Conservation (phyloP, 1,139 yeast species). For the Protomyces inundatus region DNA sequence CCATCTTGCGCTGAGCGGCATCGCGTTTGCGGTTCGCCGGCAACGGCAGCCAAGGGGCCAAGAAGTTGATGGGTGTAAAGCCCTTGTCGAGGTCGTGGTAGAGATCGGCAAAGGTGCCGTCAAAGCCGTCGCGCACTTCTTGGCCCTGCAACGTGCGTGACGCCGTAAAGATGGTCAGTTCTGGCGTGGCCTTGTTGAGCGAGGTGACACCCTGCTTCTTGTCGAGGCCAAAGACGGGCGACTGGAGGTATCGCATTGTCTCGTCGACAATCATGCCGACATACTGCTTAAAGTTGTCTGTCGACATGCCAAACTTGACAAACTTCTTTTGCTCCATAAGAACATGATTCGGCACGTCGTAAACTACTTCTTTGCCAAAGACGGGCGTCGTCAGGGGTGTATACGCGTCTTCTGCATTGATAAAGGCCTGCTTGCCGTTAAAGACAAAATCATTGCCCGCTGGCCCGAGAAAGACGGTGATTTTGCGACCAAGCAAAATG, state of each 20-base stretch:
- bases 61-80: slow-evolving; percentile 92
- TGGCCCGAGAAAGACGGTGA: slow-evolving; percentile 96
- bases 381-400: slow-evolving; percentile 94
- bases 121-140: slow-evolving; percentile 79
- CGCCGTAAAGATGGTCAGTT: slow-evolving; percentile 93
- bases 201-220: slow-evolving; percentile 52
- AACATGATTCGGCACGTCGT: slow-evolving; percentile 89
- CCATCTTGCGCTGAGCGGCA: slow-evolving; percentile 74
- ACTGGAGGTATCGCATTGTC: slow-evolving; percentile 57
- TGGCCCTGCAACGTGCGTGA: slow-evolving; percentile 86
- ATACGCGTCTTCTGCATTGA: slow-evolving; percentile 94
- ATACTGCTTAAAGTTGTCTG: slow-evolving; percentile 74
- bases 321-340: slow-evolving; percentile 98
- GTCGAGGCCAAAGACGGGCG: slow-evolving; percentile 44
- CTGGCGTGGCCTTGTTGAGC: slow-evolving; percentile 84
- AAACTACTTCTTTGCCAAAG: slow-evolving; percentile 93
- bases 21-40: slow-evolving; percentile 83
- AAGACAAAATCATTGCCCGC: slow-evolving; percentile 95
- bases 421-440: slow-evolving; percentile 83
- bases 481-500: slow-evolving; percentile 76
- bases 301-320: slow-evolving; percentile 81
- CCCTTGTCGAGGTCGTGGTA: slow-evolving; percentile 94
- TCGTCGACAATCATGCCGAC: slow-evolving; percentile 88
- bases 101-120: slow-evolving; percentile 74
- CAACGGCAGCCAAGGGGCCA: slow-evolving; percentile 86